Base-by-base conservation (phyloP, 2,329 filamentous ascomycete genomes). In the Microdochium paspali region DNA sequence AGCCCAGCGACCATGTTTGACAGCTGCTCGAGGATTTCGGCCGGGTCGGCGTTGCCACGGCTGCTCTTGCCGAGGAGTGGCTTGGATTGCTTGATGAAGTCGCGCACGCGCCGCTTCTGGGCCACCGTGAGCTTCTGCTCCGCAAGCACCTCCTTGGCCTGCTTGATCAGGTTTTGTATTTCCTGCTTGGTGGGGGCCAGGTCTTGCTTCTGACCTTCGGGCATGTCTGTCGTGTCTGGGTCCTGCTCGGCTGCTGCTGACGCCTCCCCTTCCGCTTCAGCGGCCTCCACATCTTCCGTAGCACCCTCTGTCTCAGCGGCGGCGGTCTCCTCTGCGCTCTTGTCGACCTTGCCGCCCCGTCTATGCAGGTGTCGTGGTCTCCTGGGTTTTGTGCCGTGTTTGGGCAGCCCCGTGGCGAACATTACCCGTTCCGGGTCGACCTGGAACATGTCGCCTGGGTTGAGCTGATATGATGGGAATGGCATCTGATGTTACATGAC, bases 371-470 rank as follows among this genome's bases (percentile, higher is more conserved):
- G 42, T 46, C 30, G 49, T 49, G 46, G 56, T 52, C 23, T 47
- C 45, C 31, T 56, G 50, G 7, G 54, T 53, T 31, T 53, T 49
- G n/a, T 55, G 52, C 35, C 52, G 44, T 7, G 49, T 45, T 90
- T 93, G 44, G 79, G 77, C 24, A 78, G 76, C 49, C 93, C 93
- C 1, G 90, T 95, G 28, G 88, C 91, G 59, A 79, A 90, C 66
- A 98, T 76, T 48, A 98, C 93, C 57, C 84, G 82, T 32, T 95
- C 88, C 30, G 87, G 77, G 20, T 96, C 86, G 58, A 98, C 91
- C 64, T 95, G 89, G 75, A 98, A 98, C 82, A 98, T 88, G 65
- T 98, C 93, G 56, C 93, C 93, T 2, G 93, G 94, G 66, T 98
- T 98, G 32, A 98, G 79, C 54, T 90, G 82, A 66, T 98, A 98